Percentiles rank a stretch among this genome's conserved stretches.
These are phyloP conservation scores for Lippia alba DNA, from an alignment of 305 asterid species.

Conservation along the genomic window DNA sequence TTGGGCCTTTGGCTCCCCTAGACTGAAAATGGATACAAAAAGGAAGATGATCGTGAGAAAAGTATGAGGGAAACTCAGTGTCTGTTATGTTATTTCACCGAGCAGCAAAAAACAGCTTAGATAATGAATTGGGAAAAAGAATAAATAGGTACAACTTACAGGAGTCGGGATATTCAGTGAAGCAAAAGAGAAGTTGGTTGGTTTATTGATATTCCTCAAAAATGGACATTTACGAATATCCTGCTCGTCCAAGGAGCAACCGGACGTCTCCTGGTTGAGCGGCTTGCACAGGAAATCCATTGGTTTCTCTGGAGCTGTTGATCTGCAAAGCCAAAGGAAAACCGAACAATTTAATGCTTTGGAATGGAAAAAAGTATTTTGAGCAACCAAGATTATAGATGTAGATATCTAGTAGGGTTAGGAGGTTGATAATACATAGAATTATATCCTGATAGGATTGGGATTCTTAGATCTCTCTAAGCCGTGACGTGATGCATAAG, in stretches of 20 bases:
- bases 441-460: no score
- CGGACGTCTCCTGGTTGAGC: conserved; percentile 52
- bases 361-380: background rate
- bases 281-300: conserved; percentile 67
- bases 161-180: conserved; percentile 54
- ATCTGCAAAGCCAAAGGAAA: conserved; percentile 40
- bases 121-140: background rate
- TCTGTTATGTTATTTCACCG: conserved; percentile 4
- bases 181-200: conserved; percentile 75
- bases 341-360: conserved; percentile 27
- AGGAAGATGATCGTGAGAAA: conserved; percentile 21
- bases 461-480: no score
- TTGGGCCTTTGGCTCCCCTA: conserved; percentile 71
- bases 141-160: conserved; percentile 47
- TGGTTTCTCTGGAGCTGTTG: conserved; percentile 36
- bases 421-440: no score
- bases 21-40: conserved; percentile 42
- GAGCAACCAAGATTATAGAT: no score
- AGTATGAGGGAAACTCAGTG: background rate
- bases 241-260: conserved; percentile 56
- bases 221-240: conserved; percentile 75
- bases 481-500: no score
- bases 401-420: no score
- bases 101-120: conserved; percentile 23
- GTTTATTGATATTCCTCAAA: conserved; percentile 74